phyloP scores from a whole-genome alignment of 768 basidiomycete genomes.

The Tephrocybe sp. region DNA sequence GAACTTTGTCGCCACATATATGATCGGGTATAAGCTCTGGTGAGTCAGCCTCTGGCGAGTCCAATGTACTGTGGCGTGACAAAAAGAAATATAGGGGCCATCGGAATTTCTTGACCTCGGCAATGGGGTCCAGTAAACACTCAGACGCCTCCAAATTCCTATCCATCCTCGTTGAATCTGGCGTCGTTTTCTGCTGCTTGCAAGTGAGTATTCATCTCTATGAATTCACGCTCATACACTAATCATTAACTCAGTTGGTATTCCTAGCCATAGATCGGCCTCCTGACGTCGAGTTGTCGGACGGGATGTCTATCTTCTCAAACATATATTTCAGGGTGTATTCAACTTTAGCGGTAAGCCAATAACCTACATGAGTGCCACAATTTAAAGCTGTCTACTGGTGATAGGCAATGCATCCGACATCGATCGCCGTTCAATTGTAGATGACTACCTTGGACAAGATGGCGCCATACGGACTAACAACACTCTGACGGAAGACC shows the following conservation, averaged over 20 bases:
- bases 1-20: neutral
- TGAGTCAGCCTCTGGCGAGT: no score
- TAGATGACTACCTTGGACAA: neutral
- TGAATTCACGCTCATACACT: no score
- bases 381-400: no score
- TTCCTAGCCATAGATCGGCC: neutral
- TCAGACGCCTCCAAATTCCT: neutral
- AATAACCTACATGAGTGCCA: no score
- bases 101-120: neutral
- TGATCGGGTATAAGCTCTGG: slow-evolving; percentile 6
- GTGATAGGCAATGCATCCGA: slow-evolving; percentile 3
- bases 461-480: neutral
- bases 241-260: neutral
- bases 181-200: neutral
- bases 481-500: neutral
- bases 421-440: neutral
- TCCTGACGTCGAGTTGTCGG: neutral
- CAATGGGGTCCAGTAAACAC: neutral
- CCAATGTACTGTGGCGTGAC: neutral
- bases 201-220: neutral
- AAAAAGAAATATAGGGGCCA: neutral
- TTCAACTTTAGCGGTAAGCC: neutral
- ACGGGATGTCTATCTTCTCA: neutral
- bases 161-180: neutral
- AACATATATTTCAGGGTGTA: neutral